Base-by-base conservation (phyloP, 2,329 filamentous ascomycete species). In the Hortaea sp. region DNA sequence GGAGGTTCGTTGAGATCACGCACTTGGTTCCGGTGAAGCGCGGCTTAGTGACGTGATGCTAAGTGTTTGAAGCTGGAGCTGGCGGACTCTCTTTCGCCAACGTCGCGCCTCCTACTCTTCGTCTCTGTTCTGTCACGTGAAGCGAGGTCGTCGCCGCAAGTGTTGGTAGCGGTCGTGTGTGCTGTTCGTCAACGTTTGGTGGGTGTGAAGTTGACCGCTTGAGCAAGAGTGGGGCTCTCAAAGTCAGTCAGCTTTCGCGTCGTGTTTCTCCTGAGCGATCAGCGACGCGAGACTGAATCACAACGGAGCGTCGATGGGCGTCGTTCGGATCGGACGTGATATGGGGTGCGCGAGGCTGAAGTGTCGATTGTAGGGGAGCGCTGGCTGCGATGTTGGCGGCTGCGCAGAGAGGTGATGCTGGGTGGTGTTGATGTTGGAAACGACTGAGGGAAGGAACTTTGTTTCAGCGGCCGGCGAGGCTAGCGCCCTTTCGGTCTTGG, bases 171-270 rank as follows among this genome's bases (percentile, higher is more conserved):
- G 20, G 20, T 20, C 20, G 20, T 20, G 20, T 20, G 20, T 20
- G 20, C 20, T 20, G 20, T 20, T 20, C 20, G 20, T 20, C 20
- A 20, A 20, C 20, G 20, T 20, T 20, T 20, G 20, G 20, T 20
- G 20, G 20, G 20, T 20, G 20, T 20, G 20, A 20, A 20, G 20
- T 20, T 20, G 20, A 44, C 41, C 46, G 46, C 46, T 48, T 41
- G 13, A 31, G 44, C 43, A 37, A 44, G 35, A 37, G 46, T 48
- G 46, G 46, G 46, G 46, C 46, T 44, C 7, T 38, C 9, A 43
- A 35, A 35, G 32, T 35, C 20, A 20, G 20, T 20, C 32, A 35
- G 32, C 32, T 35, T 35, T 35, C 32, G 32, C n/a, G 32, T 35
- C 32, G 32, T 20, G 32, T 9, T n/a, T 35, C 32, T 35, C 32